Conservation (phyloP, 2,329 filamentous ascomycete species). For the Polychaeton citri region DNA sequence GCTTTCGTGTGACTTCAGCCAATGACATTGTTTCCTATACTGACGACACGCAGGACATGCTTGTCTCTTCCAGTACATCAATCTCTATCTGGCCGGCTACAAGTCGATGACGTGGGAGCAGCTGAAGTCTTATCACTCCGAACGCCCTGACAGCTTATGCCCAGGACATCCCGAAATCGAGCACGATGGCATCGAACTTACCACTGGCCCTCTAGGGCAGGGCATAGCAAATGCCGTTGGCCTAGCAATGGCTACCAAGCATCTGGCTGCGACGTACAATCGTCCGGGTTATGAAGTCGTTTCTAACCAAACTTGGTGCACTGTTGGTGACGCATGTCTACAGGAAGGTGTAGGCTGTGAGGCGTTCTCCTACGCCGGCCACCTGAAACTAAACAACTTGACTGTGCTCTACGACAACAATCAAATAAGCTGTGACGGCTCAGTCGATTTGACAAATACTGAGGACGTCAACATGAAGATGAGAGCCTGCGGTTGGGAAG, state of each 20-base stretch:
- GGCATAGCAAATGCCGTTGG: constrained; percentile 49
- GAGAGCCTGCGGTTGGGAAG: constrained; percentile 43
- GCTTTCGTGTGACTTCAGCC: no score
- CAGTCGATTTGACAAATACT: constrained; percentile 39
- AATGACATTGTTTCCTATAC: no score
- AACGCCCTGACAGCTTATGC: constrained; percentile 27
- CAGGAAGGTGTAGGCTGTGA: constrained; percentile 47
- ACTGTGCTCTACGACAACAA: constrained; percentile 49
- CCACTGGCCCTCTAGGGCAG: constrained; percentile 46
- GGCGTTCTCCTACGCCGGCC: constrained; percentile 43
- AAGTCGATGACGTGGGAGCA: constrained; percentile 43
- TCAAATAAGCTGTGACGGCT: constrained; percentile 46
- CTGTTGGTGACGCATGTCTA: constrained; percentile 45
- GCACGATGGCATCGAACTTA: constrained; percentile 44
- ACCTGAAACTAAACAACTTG: constrained; percentile 43
- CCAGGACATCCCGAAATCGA: constrained; percentile 47
- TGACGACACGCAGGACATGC: constrained; percentile 35
- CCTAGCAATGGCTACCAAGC: constrained; percentile 44
- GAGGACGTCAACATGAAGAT: constrained; percentile 48
- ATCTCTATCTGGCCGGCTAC: constrained; percentile 42
- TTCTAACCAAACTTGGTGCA: constrained; percentile 42
- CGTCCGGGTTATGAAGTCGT: constrained; percentile 35
- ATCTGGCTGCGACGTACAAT: constrained; percentile 43
- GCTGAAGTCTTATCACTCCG: constrained; percentile 42
- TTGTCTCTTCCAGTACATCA: constrained; percentile 43